Base-by-base conservation (phyloP, 139 green algal genomes). In the Tetradesmus obliquus region DNA sequence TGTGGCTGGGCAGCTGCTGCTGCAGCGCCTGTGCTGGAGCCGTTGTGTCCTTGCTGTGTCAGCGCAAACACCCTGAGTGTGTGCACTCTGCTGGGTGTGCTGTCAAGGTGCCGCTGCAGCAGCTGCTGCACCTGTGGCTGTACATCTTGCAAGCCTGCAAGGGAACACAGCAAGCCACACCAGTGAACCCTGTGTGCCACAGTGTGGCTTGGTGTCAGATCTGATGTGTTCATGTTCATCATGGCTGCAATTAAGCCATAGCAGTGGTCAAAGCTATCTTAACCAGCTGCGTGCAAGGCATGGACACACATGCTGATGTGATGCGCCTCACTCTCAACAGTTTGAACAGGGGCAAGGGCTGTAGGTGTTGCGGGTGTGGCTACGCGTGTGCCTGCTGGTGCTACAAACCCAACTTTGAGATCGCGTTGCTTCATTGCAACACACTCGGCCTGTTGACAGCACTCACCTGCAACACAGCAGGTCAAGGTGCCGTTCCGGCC, bases 1-100 rank as follows among this genome's bases (percentile, higher is more conserved):
- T 76, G 66, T 3, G 17, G 1, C n/a, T 20, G 10, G 20, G 19
- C 45, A 57, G 62, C 1, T 82, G 15, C 20, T 60, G 15, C 54
- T 45, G 54, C 82, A 8, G 51, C 51, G 8, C 3, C 82, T 22
- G 82, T 5, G 5, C 0, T 1, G n/a, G 12, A 19, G 5, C 10
- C 62, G 55, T 17, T 22, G 22, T 53, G 55, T 54, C 20, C 10
- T 13, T n/a, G 22, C 17, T 66, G 32, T 10, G 85, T 90, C 53
- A 82, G 45, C 8, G 86, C 86, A 84, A 90, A 90, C 19, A 90
- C 71, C 24, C 53, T 53, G 3, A 90, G 88, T 12, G 17, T 8
- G 7, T 87, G 76, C 76, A 82, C n/a, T 19, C 32, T 84, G 10
- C 60, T 19, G 55, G 3, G 24, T 51, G 17, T 55, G 13, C 76